phyloP scores from a whole-genome alignment of 345 rosid species.

The Turnera subulata region DNA sequence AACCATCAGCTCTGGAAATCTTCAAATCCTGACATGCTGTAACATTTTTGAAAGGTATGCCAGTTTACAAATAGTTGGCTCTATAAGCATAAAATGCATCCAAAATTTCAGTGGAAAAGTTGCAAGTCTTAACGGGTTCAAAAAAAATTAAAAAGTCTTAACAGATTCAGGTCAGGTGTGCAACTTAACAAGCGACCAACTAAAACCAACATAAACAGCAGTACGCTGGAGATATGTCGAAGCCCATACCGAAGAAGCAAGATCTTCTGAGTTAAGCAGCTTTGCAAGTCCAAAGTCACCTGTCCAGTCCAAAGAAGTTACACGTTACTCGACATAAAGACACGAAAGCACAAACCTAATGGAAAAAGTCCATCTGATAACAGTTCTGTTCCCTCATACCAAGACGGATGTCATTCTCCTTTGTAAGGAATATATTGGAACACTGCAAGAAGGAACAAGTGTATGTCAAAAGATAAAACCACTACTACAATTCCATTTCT shows the following conservation, averaged over 20 bases:
- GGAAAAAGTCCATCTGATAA: constrained; percentile 7
- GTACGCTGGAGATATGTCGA: background rate
- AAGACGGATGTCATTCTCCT: constrained; percentile 70
- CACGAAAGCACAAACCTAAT: constrained; percentile 32
- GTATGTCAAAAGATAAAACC: constrained; percentile 18
- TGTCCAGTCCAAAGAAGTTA: constrained; percentile 31
- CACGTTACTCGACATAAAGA: constrained; percentile 14
- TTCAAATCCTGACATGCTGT: constrained; percentile 5
- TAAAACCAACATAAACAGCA: background rate
- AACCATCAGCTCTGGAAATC: constrained; percentile 8
- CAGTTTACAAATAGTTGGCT: background rate
- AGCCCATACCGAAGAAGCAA: constrained; percentile 68
- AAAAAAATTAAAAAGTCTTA: too few relatives aligned
- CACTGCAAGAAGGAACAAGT: constrained; percentile 55
- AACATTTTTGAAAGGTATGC: too few relatives aligned
- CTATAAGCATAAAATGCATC: background rate
- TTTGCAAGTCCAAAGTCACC: constrained; percentile 96
- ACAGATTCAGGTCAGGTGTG: background rate
- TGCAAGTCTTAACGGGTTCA: background rate
- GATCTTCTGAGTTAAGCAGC: constrained; percentile 78
- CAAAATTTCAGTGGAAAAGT: background rate
- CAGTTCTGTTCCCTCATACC: constrained; percentile 49
- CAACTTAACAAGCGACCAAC: background rate
- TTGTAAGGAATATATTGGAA: constrained; percentile 88
- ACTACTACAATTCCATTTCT: constrained; percentile 11